phyloP scores from a whole-genome alignment of 2,329 filamentous ascomycete species.

The Colletotrichum aenigma region DNA sequence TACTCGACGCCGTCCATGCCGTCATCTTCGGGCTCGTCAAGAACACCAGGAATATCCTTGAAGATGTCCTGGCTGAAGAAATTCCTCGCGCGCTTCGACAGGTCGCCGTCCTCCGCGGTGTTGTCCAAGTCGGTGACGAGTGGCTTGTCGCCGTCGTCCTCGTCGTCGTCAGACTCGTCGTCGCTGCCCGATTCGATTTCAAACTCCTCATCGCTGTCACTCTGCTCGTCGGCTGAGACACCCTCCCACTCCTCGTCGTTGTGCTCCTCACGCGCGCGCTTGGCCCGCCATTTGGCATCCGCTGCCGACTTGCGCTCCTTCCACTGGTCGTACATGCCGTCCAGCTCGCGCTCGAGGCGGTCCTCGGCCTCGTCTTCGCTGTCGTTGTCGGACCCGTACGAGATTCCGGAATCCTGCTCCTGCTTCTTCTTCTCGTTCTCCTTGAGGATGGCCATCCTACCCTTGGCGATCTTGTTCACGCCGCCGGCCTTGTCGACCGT shows the following conservation, averaged over 20 bases:
- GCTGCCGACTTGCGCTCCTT: conserved; percentile 77
- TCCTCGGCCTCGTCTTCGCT: conserved; percentile 76
- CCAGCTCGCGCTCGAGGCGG: conserved; percentile 81
- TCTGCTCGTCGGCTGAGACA: conserved; percentile 72
- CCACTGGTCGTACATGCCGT: conserved; percentile 86
- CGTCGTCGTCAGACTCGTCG: conserved; percentile 37
- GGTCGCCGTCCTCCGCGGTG: conserved; percentile 54
- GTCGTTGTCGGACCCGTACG: conserved; percentile 51
- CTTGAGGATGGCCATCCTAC: conserved; percentile 75
- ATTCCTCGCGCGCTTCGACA: conserved; percentile 84
- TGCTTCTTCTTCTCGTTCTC: conserved; percentile 62
- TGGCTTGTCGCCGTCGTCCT: conserved; percentile 27
- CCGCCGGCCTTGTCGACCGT: conserved; percentile 77
- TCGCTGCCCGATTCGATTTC: conserved; percentile 61
- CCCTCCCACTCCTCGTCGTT: conserved; percentile 93
- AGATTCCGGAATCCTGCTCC: conserved; percentile 63
- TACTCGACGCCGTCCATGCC: conserved; percentile 36
- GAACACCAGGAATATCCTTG: conserved; percentile 74
- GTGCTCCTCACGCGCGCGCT: conserved; percentile 81
- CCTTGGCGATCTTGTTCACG: conserved; percentile 71
- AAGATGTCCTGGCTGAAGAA: conserved; percentile 98
- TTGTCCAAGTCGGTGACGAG: conserved; percentile 42
- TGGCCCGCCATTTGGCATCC: conserved; percentile 89
- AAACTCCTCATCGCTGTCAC: conserved; percentile 59
- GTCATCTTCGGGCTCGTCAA: conserved; percentile 51